These are phyloP conservation scores for Kazachstania sp. DNA, from an alignment of 1,139 yeast species.

Conservation along the genomic window DNA sequence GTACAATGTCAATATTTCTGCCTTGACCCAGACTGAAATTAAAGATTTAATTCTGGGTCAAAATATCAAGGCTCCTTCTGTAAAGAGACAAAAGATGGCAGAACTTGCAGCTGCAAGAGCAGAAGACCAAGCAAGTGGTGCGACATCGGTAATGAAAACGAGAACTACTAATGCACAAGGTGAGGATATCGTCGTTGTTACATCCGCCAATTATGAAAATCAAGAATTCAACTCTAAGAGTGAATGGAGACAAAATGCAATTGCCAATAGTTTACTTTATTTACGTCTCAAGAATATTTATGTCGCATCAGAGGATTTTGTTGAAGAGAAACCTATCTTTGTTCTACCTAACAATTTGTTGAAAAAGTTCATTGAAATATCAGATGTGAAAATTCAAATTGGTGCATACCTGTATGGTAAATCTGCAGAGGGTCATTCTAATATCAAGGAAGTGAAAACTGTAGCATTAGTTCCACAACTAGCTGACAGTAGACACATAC, in stretches of 20 bases:
- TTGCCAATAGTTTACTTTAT: constrained; percentile 66
- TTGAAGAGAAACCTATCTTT: constrained; percentile 52
- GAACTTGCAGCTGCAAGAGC: constrained; percentile 57
- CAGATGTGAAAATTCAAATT: constrained; percentile 76
- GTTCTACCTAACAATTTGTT: constrained; percentile 76
- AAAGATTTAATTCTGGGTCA: constrained; percentile 93
- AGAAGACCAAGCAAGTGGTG: constrained; percentile 23
- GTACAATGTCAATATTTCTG: constrained; percentile 75
- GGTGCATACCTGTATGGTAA: constrained; percentile 75
- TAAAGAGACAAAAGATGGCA: constrained; percentile 69
- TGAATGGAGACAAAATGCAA: constrained; percentile 88
- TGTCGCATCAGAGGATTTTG: constrained; percentile 54
- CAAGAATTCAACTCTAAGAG: constrained; percentile 73
- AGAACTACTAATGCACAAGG: constrained; percentile 90
- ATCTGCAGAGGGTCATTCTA: constrained; percentile 59
- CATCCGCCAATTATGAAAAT: constrained; percentile 85
- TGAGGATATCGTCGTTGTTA: constrained; percentile 88
- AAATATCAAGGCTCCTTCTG: constrained; percentile 84
- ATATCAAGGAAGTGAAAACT: constrained; percentile 68
- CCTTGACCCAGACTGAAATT: constrained; percentile 87
- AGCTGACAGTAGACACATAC: constrained; percentile 61
- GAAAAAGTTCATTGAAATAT: constrained; percentile 66
- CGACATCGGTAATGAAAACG: constrained; percentile 69
- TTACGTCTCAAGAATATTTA: constrained; percentile 70
- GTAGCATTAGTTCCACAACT: constrained; percentile 84